These are phyloP conservation scores for Pythium vanterpoolii DNA, from an alignment of 352 stramenopile species.

Conservation along the genomic window DNA sequence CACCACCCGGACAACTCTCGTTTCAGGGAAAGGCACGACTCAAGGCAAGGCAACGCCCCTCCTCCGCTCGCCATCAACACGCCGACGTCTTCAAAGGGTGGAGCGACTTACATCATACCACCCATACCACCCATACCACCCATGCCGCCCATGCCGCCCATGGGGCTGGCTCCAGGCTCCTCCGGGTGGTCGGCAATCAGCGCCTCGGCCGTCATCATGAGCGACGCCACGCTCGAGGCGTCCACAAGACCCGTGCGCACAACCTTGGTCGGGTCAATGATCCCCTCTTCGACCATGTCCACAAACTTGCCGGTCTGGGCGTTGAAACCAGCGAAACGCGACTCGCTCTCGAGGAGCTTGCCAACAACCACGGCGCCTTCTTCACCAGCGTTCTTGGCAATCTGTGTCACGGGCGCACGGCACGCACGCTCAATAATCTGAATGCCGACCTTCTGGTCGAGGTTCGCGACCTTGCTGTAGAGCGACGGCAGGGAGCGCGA, in stretches of 20 bases:
- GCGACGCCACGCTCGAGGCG: constrained; percentile 96
- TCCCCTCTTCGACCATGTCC: constrained; percentile 98
- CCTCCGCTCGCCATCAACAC: not conserved
- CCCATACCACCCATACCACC: constrained; percentile 79
- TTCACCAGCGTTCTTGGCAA: constrained; percentile 98
- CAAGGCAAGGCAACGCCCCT: not conserved
- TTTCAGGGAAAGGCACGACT: not conserved
- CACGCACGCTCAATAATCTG: constrained; percentile 97
- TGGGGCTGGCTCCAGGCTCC: constrained; percentile 66
- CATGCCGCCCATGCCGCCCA: constrained; percentile 81
- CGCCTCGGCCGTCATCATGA: constrained; percentile 99
- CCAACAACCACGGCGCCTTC: constrained; percentile 98
- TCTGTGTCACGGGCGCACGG: constrained; percentile 93
- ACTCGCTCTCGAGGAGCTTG: constrained; percentile 97
- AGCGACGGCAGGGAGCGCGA: constrained; percentile 90
- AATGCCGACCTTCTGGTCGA: constrained; percentile 98
- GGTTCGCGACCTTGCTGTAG: constrained; percentile 90
- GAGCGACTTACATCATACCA: constrained; percentile 73
- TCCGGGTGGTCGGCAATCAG: constrained; percentile 97
- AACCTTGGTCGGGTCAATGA: constrained; percentile 98
- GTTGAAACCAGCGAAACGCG: constrained; percentile 95
- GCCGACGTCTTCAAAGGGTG: constrained; percentile 3
- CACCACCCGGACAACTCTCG: not conserved
- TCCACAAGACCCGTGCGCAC: constrained; percentile 98
- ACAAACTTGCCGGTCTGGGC: constrained; percentile 96